Conservation (phyloP, 495 filamentous ascomycete genomes). For the Hypoxylon lienhwacheense region DNA sequence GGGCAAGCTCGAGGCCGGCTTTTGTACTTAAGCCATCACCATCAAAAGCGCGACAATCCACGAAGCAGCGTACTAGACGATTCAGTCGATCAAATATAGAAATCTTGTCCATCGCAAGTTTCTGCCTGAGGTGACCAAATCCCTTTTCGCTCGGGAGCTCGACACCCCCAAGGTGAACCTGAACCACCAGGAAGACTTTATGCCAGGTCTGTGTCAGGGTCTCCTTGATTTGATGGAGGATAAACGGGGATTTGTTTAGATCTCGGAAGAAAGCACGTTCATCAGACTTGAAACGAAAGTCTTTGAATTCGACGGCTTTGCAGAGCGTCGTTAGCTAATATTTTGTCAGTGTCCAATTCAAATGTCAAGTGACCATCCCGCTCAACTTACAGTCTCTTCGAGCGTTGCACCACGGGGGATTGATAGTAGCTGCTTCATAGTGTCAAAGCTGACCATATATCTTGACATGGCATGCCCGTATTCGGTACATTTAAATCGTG, state of each 20-base stretch:
- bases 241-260: slow-evolving; percentile 71
- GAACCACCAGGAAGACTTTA: slow-evolving; percentile 86
- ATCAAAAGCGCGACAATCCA: slow-evolving; percentile 76
- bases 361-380: background rate
- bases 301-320: slow-evolving; percentile 66
- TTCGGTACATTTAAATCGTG: slow-evolving; percentile 65
- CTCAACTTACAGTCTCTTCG: slow-evolving; percentile 67
- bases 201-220: slow-evolving; percentile 69
- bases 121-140: slow-evolving; percentile 59
- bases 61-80: slow-evolving; percentile 77
- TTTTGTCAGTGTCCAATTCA: slow-evolving; percentile 39
- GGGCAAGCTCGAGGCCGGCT: slow-evolving; percentile 74
- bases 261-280: slow-evolving; percentile 81
- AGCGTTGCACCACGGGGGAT: slow-evolving; percentile 63
- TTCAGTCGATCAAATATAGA: slow-evolving; percentile 73
- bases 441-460: slow-evolving; percentile 88
- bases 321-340: slow-evolving; percentile 63
- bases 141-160: slow-evolving; percentile 69
- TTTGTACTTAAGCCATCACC: slow-evolving; percentile 67
- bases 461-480: slow-evolving; percentile 90
- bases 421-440: slow-evolving; percentile 75
- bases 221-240: slow-evolving; percentile 82
- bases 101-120: slow-evolving; percentile 68
- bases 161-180: slow-evolving; percentile 73
- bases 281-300: slow-evolving; percentile 67